Evolutionary conservation across 2,329 filamentous ascomycete genomes (phyloP), one percentile per base, ranked within the genome.

Genomic region (Verticillium dahliae): DNA sequence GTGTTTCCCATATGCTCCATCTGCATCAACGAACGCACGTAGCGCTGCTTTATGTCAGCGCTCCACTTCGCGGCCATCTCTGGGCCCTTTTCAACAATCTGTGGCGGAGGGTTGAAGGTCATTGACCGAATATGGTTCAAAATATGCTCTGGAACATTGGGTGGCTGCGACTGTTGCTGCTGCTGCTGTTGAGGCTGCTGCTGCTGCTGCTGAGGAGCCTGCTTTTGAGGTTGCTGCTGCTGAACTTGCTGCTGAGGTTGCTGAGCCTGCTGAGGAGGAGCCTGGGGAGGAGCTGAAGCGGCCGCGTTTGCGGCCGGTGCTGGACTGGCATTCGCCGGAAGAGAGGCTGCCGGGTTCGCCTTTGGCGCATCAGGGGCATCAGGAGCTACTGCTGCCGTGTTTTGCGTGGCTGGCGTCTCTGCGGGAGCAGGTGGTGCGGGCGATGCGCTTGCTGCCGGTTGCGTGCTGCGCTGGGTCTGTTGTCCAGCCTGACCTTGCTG

Each of bases 11-110:
- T 73, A 10, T 66, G 72, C 41, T 85, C 82, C 75, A 85, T 84
- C 1, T 77, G 75, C 65, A 79, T 71, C 6, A 86, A 69, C 0
- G 80, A 81, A 45, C 78, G 73, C 0, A 74, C 73, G 62, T 85
- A 84, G 60, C 75, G 76, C 0, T 75, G 71, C 66, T 78, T 82
- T 37, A 78, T 72, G 1, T 83, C 78, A 7, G 78, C 73, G 1
- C 80, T 68, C 80, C 80, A 85, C 64, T 81, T 81, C 0, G 69
- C 64, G 1, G 75, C 74, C 4, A 76, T 73, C n/a, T 81, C 76
- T 0, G 75, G 72, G 3, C 75, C 72, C 62, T 79, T 80, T 15
- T 80, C 76, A 0, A 72, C 68, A 0, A 82, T 60, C n/a, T 74
- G 70, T 1, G 75, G 67, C 1, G 80, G 80, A 1, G 78, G 71